Evolutionary conservation across 768 basidiomycete genomes (phyloP), one percentile per base, ranked within the genome.

Genomic region (Tricholoma hemisulphureum): DNA sequence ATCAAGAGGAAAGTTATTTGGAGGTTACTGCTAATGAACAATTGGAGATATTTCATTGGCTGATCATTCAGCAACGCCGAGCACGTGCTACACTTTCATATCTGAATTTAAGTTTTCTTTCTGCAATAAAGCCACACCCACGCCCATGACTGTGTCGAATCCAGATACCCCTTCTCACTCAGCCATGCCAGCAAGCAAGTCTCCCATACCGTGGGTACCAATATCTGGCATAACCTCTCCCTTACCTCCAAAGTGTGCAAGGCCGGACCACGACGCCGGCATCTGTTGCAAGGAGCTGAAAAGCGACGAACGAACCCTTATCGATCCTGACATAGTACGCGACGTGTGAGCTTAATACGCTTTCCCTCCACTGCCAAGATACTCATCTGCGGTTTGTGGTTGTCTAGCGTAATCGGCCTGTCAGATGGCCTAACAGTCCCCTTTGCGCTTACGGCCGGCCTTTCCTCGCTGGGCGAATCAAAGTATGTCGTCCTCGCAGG

Each of bases 401-500:
- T 64, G 31, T 41, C 11, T 66, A 93, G 92, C 50, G 83, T 95
- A 48, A 94, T 94, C 59, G 93, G 93, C n/a, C 84, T 94, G 8
- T 91, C 89, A 0, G 93, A 95, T 65, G 93, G 93, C 6, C 75
- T 95, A 51, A 95, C 94, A 0, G 93, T 96, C 1, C 94, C 94
- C 0, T 96, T 96, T 68, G 94, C 94, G 8, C 76, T 96, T 35
- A 85, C 94, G 2, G 94, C 94, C 4, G 94, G 94, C 55, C 82
- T 95, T 23, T 91, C 91, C 10, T 89, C 94, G 10, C 81, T 97
- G 35, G 95, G 95, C 48, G 86, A 91, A 58, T 94, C 93, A 6
- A 85, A 81, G 55, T 81, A 98, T n/a, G 97, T 99, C 61, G 89
- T 96, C 50, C 82, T 96, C 26, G 96, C 94, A 54, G 97, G 97